phyloP scores from a whole-genome alignment of 2,329 filamentous ascomycete genomes.

The Colletotrichum tanaceti region DNA sequence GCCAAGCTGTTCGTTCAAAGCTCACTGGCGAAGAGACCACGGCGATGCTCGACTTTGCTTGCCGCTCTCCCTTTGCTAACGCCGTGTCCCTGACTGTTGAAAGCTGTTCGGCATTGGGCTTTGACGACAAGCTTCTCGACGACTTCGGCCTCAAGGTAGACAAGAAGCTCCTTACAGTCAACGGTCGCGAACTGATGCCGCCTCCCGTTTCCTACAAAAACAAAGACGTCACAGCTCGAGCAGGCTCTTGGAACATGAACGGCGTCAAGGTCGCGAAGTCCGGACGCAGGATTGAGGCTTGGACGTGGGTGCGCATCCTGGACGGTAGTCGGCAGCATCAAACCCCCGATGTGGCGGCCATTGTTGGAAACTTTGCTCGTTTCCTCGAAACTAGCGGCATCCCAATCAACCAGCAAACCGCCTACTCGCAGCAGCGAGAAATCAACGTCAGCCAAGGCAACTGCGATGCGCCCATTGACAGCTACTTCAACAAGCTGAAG shows the following conservation, averaged over 20 bases:
- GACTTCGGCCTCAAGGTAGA: conserved; percentile 73
- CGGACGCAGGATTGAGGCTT: conserved; percentile 58
- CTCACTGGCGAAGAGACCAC: conserved; percentile 71
- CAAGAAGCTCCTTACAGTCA: conserved; percentile 75
- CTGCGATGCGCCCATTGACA: conserved; percentile 1
- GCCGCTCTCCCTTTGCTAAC: conserved; percentile 73
- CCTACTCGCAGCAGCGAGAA: not conserved
- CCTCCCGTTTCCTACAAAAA: conserved; percentile 71
- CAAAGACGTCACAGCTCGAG: conserved; percentile 49
- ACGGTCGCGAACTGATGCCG: conserved; percentile 72
- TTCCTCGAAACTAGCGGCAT: conserved; percentile 56
- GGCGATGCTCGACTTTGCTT: conserved; percentile 79
- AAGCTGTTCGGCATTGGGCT: conserved; percentile 67
- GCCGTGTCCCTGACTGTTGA: conserved; percentile 71
- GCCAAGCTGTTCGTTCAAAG: conserved; percentile 72
- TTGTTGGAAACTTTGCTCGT: conserved; percentile 50
- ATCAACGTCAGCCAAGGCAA: conserved; percentile 6
- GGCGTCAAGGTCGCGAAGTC: conserved; percentile 66
- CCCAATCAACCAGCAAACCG: conserved; percentile 46
- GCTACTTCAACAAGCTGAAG: not conserved
- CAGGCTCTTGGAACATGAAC: conserved; percentile 79
- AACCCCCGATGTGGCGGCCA: conserved; percentile 24
- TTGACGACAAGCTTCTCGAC: conserved; percentile 56
- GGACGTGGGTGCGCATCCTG: conserved; percentile 61
- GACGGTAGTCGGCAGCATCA: conserved; percentile 17